phyloP scores from a whole-genome alignment of 2,329 filamentous ascomycete species.

The Aspergillus latus region DNA sequence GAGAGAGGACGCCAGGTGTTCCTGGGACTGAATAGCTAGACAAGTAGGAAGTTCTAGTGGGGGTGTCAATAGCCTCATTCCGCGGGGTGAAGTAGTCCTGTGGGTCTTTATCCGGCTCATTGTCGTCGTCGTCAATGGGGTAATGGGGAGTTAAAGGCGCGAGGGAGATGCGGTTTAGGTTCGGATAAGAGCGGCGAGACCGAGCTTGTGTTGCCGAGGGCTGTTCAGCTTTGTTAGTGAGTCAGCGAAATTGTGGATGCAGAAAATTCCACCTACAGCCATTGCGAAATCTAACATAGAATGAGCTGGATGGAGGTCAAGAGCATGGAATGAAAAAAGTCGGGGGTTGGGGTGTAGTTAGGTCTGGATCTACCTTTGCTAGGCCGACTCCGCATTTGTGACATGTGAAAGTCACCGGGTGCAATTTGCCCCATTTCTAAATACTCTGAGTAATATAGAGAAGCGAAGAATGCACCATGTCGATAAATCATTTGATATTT shows the following conservation, averaged over 20 bases:
- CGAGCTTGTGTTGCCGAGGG: constrained; percentile 19
- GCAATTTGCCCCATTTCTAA: too few species aligned
- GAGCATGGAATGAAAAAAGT: neutral
- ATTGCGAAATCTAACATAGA: neutral
- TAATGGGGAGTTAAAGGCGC: constrained; percentile 59
- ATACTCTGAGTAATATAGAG: too few species aligned
- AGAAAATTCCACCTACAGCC: constrained; percentile 10
- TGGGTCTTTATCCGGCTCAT: constrained; percentile 19
- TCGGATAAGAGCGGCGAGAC: constrained; percentile 58
- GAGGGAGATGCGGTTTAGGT: constrained; percentile 61
- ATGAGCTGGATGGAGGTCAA: neutral
- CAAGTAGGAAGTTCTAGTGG: constrained; percentile 40
- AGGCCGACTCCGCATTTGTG: constrained; percentile 12
- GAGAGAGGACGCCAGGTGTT: constrained; percentile 44
- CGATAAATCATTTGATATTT: too few species aligned
- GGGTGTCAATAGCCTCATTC: constrained; percentile 27
- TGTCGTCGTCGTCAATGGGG: constrained; percentile 49
- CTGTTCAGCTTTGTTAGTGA: constrained; percentile 5
- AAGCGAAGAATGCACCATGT: too few species aligned
- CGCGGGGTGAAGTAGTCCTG: constrained; percentile 34
- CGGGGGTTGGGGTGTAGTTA: neutral
- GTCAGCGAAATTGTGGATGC: neutral
- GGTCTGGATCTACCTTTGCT: constrained; percentile 7
- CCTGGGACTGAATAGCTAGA: constrained; percentile 44
- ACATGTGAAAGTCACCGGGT: constrained; percentile 11